A percentile compares a stretch with the other conserved stretches of the same genome.
Conservation (phyloP, 139 green algal species). For the Coccomyxa sp. region DNA sequence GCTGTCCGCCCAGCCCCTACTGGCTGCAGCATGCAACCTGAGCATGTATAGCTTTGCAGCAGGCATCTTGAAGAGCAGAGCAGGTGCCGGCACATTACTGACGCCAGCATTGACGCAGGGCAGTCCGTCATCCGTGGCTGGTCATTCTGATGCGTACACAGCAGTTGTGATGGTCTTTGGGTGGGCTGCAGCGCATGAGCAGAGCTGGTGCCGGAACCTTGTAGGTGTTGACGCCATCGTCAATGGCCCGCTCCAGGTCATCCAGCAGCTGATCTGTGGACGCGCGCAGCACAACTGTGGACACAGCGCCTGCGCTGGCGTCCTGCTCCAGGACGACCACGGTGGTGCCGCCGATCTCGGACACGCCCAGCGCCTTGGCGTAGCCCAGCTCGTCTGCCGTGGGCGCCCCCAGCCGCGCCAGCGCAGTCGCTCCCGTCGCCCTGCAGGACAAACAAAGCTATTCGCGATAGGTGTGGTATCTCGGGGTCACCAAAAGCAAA, state of each 20-base stretch:
- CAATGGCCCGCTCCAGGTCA: conserved; percentile 94
- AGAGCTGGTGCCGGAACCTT: conserved; percentile 66
- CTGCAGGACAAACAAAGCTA: conserved; percentile 45
- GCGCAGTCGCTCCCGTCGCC: conserved; percentile 75
- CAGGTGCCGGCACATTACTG: no score
- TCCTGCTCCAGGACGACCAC: conserved; percentile 74
- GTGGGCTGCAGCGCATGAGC: no score
- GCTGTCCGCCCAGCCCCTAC: no score
- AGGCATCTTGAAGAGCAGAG: no score
- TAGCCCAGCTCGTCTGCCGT: conserved; percentile 76
- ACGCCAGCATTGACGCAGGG: no score
- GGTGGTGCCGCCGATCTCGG: conserved; percentile 87
- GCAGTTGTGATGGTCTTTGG: no score
- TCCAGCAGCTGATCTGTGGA: conserved; percentile 87
- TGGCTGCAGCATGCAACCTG: background rate
- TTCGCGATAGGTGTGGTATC: background rate
- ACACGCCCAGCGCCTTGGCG: conserved; percentile 49
- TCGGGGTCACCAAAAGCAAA: no score
- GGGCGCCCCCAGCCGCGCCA: conserved; percentile 71
- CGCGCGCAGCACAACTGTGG: conserved; percentile 90
- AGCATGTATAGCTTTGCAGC: no score
- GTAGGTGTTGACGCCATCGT: conserved; percentile 96
- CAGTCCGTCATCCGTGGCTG: no score
- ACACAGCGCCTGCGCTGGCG: conserved; percentile 43
- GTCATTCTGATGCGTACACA: no score